Evolutionary conservation across 2,329 filamentous ascomycete species (phyloP).

Genomic region (Claviceps citrina): DNA sequence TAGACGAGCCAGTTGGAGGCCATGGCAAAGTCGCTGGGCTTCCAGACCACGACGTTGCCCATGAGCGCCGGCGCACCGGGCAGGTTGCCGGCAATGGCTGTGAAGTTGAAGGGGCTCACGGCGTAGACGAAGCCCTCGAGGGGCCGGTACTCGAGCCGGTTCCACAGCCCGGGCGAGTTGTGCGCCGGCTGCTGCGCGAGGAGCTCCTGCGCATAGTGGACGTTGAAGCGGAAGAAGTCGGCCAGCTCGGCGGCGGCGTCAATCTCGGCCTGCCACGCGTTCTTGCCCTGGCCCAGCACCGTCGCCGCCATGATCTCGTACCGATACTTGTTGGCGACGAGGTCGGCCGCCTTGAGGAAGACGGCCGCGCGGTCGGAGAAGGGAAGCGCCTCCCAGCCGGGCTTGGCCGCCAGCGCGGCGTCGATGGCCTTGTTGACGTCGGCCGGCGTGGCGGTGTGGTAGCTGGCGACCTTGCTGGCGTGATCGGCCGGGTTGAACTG

Average conservation of each 20-base stretch:
- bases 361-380: conserved; percentile 84
- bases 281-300: conserved; percentile 95
- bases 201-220: conserved; percentile 81
- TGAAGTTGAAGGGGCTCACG: conserved; percentile 93
- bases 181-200: conserved; percentile 77
- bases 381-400: conserved; percentile 69
- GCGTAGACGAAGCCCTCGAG: conserved; percentile 94
- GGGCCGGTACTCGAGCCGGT: conserved; percentile 75
- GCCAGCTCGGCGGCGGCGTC: conserved; percentile 83
- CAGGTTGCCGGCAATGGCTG: conserved; percentile 81
- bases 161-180: conserved; percentile 76
- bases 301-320: conserved; percentile 95
- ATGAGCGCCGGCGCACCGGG: conserved; percentile 70
- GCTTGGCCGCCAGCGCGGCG: conserved; percentile 71
- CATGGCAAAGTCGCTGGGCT: conserved; percentile 80
- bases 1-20: conserved; percentile 86
- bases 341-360: conserved; percentile 89
- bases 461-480: conserved; percentile 59
- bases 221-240: conserved; percentile 90
- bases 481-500: conserved; percentile 80
- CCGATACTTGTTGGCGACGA: conserved; percentile 82
- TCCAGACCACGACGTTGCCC: conserved; percentile 93
- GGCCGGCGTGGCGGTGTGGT: conserved; percentile 62
- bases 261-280: conserved; percentile 98
- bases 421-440: conserved; percentile 72